Evolutionary conservation across 2,329 filamentous ascomycete genomes (phyloP).

Genomic region (Xylariales sp.): DNA sequence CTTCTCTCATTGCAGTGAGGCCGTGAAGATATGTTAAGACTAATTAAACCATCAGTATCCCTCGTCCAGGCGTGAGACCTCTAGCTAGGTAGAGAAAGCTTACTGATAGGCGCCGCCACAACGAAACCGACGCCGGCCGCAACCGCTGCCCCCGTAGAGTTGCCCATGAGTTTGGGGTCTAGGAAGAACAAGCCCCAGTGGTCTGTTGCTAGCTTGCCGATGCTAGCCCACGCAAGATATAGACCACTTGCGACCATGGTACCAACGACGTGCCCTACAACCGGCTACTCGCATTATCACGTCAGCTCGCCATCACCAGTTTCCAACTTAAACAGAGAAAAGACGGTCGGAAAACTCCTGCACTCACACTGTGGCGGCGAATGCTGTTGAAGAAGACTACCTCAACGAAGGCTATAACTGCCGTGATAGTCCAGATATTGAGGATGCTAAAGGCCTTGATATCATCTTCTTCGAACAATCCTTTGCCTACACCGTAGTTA

Average conservation of each 20-base stretch:
- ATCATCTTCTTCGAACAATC: slow-evolving; percentile 61
- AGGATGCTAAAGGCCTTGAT: slow-evolving; percentile 60
- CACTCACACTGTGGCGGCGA: slow-evolving; percentile 60
- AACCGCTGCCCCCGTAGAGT: slow-evolving; percentile 57
- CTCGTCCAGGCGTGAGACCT: background rate
- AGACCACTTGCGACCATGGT: slow-evolving; percentile 55
- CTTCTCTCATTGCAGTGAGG: slow-evolving; percentile 62
- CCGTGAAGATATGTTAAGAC: slow-evolving; percentile 63
- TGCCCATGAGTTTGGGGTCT: slow-evolving; percentile 57
- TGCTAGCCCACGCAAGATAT: slow-evolving; percentile 63
- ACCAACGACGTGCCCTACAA: slow-evolving; percentile 57
- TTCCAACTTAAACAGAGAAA: background rate
- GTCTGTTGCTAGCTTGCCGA: slow-evolving; percentile 60
- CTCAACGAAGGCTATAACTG: slow-evolving; percentile 59
- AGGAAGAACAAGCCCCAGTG: slow-evolving; percentile 64
- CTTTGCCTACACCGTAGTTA: slow-evolving; percentile 54
- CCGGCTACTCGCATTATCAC: slow-evolving; percentile 51
- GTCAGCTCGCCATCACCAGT: slow-evolving; percentile 8
- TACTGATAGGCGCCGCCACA: slow-evolving; percentile 57
- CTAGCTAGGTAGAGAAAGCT: slow-evolving; percentile 43
- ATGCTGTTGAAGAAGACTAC: slow-evolving; percentile 64
- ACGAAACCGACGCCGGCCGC: slow-evolving; percentile 60
- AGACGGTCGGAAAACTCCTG: background rate
- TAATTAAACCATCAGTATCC: slow-evolving; percentile 44
- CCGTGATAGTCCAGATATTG: slow-evolving; percentile 59